A percentile compares a stretch with the other conserved stretches of the same genome.
Evolutionary conservation across 805 yeast species (phyloP).

Genomic region (Ogataea thermomethanolica): DNA sequence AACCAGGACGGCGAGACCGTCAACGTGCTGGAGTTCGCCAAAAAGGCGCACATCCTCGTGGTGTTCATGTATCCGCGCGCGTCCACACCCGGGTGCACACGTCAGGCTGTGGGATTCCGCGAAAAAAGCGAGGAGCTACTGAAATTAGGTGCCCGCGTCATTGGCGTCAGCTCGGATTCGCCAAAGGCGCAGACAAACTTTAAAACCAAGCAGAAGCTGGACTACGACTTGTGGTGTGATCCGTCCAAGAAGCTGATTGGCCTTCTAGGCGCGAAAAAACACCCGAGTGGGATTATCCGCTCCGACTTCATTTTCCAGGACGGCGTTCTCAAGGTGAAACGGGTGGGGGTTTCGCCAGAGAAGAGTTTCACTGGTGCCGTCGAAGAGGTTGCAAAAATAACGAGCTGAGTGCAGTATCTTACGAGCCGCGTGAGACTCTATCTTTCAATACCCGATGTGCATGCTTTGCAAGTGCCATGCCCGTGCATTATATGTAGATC

Average conservation of each 20-base stretch:
- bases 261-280: constrained; percentile 77
- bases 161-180: constrained; percentile 83
- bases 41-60: constrained; percentile 41
- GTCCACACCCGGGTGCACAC: constrained; percentile 93
- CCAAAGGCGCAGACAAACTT: constrained; percentile 75
- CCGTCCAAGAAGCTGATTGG: constrained; percentile 67
- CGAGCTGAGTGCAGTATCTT: background rate
- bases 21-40: constrained; percentile 26
- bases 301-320: constrained; percentile 90
- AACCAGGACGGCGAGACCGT: constrained; percentile 52
- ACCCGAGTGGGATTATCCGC: constrained; percentile 70
- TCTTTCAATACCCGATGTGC: background rate
- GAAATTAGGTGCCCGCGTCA: constrained; percentile 53
- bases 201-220: constrained; percentile 66
- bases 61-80: constrained; percentile 87
- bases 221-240: constrained; percentile 74
- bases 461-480: background rate
- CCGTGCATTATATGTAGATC: background rate
- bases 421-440: no score
- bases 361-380: constrained; percentile 58
- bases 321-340: constrained; percentile 59
- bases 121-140: constrained; percentile 52
- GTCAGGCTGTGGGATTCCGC: constrained; percentile 89
- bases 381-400: constrained; percentile 47
- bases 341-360: constrained; percentile 56